phyloP scores from a whole-genome alignment of 805 yeast genomes.

The Pichia rugopelliculosa region DNA sequence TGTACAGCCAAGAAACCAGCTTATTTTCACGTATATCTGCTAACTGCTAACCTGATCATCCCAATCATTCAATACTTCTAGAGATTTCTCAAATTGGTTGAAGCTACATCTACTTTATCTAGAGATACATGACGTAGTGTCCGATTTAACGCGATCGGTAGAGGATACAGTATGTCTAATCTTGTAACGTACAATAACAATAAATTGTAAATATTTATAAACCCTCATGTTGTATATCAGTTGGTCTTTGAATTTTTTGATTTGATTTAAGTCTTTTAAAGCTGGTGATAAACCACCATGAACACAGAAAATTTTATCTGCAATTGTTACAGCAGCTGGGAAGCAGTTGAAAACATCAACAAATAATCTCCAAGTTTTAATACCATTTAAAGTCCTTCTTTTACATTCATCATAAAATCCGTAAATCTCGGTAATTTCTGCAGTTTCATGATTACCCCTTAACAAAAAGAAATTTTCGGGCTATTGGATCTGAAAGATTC shows the following conservation, averaged over 20 bases:
- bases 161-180: no score
- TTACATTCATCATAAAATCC: slow-evolving; percentile 59
- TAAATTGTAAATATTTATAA: no score
- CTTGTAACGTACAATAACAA: no score
- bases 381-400: slow-evolving; percentile 34
- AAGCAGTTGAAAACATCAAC: slow-evolving; percentile 52
- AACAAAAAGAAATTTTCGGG: slow-evolving; percentile 57
- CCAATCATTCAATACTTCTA: no score
- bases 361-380: slow-evolving; percentile 43
- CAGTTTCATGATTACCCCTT: slow-evolving; percentile 54
- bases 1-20: no score
- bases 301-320: slow-evolving; percentile 50
- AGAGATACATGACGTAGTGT: no score
- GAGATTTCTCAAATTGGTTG: no score
- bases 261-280: slow-evolving; percentile 55
- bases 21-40: no score
- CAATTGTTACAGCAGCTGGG: slow-evolving; percentile 56
- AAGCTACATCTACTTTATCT: no score
- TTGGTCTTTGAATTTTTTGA: slow-evolving; percentile 68
- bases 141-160: no score
- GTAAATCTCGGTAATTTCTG: slow-evolving; percentile 51
- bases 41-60: no score
- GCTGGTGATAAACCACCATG: slow-evolving; percentile 77
- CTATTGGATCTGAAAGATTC: slow-evolving; percentile 41
- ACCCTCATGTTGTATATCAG: slow-evolving; percentile 79